Evolutionary conservation across 768 basidiomycete genomes (phyloP).

Genomic region (Collybia sordida): DNA sequence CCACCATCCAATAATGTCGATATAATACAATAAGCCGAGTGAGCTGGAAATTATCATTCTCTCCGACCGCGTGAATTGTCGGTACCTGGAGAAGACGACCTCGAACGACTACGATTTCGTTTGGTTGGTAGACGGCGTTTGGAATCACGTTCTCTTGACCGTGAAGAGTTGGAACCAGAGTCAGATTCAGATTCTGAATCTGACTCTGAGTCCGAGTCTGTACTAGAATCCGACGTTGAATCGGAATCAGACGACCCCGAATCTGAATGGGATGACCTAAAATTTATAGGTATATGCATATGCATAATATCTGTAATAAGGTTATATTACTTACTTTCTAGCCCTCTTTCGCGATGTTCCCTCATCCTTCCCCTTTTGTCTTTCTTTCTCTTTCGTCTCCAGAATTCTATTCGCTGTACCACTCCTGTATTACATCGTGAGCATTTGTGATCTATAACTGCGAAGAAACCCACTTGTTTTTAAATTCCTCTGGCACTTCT

Average conservation of each 20-base stretch:
- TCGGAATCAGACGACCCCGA: conserved; percentile 36
- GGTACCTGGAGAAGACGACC: conserved; percentile 16
- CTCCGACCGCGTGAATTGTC: conserved; percentile 16
- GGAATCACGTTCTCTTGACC: conserved; percentile 40
- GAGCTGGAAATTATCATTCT: conserved; percentile 1
- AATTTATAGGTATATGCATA: not conserved
- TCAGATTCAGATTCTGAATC: conserved; percentile 37
- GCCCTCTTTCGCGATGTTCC: conserved; percentile 38
- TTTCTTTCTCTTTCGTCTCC: conserved; percentile 78
- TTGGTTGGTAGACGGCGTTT: conserved; percentile 37
- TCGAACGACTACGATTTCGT: conserved; percentile 15
- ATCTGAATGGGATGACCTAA: conserved; percentile 20
- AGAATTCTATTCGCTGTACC: conserved; percentile 88
- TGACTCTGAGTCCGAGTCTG: conserved; percentile 39
- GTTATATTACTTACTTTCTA: conserved; percentile 27
- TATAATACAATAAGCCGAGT: not conserved
- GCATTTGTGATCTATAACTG: not conserved
- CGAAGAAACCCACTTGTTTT: conserved; percentile 56
- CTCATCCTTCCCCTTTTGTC: conserved; percentile 45
- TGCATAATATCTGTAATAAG: conserved; percentile 17
- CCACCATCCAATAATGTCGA: not conserved
- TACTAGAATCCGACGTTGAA: conserved; percentile 40
- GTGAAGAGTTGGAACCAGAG: conserved; percentile 38
- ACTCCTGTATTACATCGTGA: conserved; percentile 35
- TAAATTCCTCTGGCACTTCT: conserved; percentile 91